phyloP scores from a whole-genome alignment of 352 stramenopile genomes.

The Globisporangium orthogonon region DNA sequence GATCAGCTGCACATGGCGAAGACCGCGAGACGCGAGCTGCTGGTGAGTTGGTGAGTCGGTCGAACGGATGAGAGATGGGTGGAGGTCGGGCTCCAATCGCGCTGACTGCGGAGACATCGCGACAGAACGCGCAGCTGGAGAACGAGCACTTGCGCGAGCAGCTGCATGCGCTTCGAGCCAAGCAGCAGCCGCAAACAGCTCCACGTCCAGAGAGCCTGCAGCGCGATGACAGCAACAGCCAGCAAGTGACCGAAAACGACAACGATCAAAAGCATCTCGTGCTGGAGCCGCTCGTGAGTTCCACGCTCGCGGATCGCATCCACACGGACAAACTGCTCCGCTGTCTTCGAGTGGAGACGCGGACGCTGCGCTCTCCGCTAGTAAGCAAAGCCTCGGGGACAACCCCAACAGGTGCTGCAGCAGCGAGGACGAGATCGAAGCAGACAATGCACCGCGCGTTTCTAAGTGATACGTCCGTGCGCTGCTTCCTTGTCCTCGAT shows the following conservation, averaged over 20 bases:
- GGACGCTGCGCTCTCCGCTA: neutral
- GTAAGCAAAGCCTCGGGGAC: neutral
- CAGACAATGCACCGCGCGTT: slow-evolving; percentile 12
- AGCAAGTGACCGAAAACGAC: neutral
- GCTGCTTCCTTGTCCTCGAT: slow-evolving; percentile 24
- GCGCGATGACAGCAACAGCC: neutral
- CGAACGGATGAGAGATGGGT: neutral
- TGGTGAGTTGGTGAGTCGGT: slow-evolving; percentile 6
- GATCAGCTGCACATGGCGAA: slow-evolving; percentile 15
- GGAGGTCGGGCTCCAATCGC: too few species aligned
- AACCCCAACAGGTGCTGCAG: too few species aligned
- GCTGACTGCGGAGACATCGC: neutral
- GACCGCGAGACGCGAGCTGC: slow-evolving; percentile 14
- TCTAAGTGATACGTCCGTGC: slow-evolving; percentile 15
- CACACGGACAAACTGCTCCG: slow-evolving; percentile 22
- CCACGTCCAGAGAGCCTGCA: neutral
- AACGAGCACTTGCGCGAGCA: slow-evolving; percentile 3
- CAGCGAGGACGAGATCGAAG: neutral
- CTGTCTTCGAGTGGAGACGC: slow-evolving; percentile 24
- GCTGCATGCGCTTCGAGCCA: neutral
- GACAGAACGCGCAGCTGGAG: slow-evolving; percentile 7
- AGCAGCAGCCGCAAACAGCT: neutral
- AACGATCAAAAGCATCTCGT: neutral
- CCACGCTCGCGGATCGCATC: slow-evolving; percentile 22
- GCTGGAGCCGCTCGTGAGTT: slow-evolving; percentile 7